A percentile compares a stretch with the other conserved stretches of the same genome.
These are phyloP conservation scores for Malus asiatica DNA, from an alignment of 306 rosid genomes.

Conservation along the genomic window DNA sequence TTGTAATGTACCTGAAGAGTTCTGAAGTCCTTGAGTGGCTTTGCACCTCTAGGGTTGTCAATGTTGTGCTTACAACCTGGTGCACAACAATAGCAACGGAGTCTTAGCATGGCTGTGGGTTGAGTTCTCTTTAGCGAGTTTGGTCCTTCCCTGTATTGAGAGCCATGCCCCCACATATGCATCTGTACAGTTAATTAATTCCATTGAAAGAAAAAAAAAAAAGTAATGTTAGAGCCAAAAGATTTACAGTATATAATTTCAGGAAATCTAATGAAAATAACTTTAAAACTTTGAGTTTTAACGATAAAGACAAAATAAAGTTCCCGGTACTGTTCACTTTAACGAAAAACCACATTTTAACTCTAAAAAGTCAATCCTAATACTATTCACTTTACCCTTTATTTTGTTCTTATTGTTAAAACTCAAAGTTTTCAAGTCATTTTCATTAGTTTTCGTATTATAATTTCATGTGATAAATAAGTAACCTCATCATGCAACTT, in stretches of 20 bases:
- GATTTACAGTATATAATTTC: not conserved
- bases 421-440: too few species aligned
- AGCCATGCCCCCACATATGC: not conserved
- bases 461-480: not conserved
- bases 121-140: not conserved
- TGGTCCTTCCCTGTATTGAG: not conserved
- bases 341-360: too few species aligned
- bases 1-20: slow-evolving; percentile 92
- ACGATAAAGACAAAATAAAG: too few species aligned
- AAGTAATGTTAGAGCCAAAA: not conserved
- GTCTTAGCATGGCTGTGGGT: not conserved
- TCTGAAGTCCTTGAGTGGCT: slow-evolving; percentile 69
- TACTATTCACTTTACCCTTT: too few species aligned
- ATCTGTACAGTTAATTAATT: not conserved
- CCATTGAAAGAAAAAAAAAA: not conserved
- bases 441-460: too few species aligned
- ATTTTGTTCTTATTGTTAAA: too few species aligned
- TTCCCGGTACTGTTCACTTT: too few species aligned
- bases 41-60: not conserved
- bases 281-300: too few species aligned
- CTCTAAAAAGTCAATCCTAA: too few species aligned
- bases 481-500: not conserved
- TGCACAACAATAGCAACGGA: not conserved
- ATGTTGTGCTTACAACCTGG: not conserved
- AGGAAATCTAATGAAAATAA: too few species aligned